Percentiles rank a stretch among this genome's conserved stretches.
These are phyloP conservation scores for Elongisporangium prolatum DNA, from an alignment of 352 stramenopile species.

Conservation along the genomic window DNA sequence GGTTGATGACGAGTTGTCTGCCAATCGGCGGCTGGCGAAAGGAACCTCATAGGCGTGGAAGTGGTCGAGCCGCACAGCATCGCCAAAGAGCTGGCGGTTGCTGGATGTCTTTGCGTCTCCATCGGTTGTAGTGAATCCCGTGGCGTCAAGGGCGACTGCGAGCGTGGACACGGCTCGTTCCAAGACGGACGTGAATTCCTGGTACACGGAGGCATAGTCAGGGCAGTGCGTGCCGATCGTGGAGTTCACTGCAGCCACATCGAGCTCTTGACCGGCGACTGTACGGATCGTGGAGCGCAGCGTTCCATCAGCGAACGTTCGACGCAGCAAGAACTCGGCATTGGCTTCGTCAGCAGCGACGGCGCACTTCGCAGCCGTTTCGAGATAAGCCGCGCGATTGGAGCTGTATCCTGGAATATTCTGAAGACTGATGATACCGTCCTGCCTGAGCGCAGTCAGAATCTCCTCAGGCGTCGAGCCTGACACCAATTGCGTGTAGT, in stretches of 20 bases:
- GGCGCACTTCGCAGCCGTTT: slow-evolving; percentile 29
- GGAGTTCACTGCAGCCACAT: slow-evolving; percentile 9
- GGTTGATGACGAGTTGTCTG: background rate
- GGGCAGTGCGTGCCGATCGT: slow-evolving; percentile 21
- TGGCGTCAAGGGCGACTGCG: slow-evolving; percentile 27
- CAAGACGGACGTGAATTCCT: slow-evolving; percentile 34
- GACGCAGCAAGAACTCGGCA: slow-evolving; percentile 26
- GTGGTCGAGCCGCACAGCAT: slow-evolving; percentile 50
- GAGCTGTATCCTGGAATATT: slow-evolving; percentile 46
- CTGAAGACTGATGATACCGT: slow-evolving; percentile 41
- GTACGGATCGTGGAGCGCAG: slow-evolving; percentile 39
- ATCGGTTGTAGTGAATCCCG: slow-evolving; percentile 31
- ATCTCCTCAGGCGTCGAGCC: slow-evolving; percentile 13
- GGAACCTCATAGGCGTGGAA: slow-evolving; percentile 59
- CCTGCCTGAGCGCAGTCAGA: slow-evolving; percentile 27
- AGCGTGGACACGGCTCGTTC: slow-evolving; percentile 38
- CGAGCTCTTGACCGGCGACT: slow-evolving; percentile 31
- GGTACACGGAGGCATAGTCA: slow-evolving; percentile 29
- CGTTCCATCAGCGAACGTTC: slow-evolving; percentile 48
- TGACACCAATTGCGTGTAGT: slow-evolving; percentile 19
- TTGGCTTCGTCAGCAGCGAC: slow-evolving; percentile 15
- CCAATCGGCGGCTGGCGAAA: slow-evolving; percentile 1
- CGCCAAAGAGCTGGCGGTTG: slow-evolving; percentile 30
- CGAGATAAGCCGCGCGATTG: slow-evolving; percentile 28
- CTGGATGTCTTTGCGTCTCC: slow-evolving; percentile 20